Evolutionary conservation across 78 protist genomes (phyloP).

Genomic region (Protostelium mycophagum): DNA sequence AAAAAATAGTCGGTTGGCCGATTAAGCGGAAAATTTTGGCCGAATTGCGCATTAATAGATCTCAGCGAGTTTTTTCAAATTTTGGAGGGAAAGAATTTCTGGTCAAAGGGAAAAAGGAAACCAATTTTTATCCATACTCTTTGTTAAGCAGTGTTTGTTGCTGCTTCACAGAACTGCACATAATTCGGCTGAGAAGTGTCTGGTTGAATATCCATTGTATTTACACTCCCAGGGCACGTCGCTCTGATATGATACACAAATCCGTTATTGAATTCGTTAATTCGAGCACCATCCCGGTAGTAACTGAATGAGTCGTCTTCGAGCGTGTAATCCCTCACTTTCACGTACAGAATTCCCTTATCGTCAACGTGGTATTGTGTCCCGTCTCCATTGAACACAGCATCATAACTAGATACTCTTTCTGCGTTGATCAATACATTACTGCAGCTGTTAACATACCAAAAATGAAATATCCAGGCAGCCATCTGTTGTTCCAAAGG

Average conservation of each 20-base stretch:
- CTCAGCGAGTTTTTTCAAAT: too few species aligned
- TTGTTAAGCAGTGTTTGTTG: too few species aligned
- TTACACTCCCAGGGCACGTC: neutral
- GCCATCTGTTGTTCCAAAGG: neutral
- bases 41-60: too few species aligned
- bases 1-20: too few species aligned
- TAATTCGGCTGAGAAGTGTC: neutral
- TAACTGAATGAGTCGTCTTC: neutral
- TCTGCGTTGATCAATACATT: neutral
- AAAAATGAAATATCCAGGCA: neutral
- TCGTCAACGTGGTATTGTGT: neutral
- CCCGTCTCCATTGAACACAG: neutral
- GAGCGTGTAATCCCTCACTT: neutral
- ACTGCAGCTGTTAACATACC: neutral
- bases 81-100: too few species aligned
- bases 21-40: too few species aligned
- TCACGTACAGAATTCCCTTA: neutral
- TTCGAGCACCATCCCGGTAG: neutral
- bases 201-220: neutral
- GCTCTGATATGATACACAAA: neutral
- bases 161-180: neutral
- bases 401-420: neutral
- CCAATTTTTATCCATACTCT: too few species aligned
- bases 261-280: neutral
- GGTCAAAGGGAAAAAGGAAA: too few species aligned